Conservation (phyloP, 768 basidiomycete genomes). For the Pleurotus giganteus region DNA sequence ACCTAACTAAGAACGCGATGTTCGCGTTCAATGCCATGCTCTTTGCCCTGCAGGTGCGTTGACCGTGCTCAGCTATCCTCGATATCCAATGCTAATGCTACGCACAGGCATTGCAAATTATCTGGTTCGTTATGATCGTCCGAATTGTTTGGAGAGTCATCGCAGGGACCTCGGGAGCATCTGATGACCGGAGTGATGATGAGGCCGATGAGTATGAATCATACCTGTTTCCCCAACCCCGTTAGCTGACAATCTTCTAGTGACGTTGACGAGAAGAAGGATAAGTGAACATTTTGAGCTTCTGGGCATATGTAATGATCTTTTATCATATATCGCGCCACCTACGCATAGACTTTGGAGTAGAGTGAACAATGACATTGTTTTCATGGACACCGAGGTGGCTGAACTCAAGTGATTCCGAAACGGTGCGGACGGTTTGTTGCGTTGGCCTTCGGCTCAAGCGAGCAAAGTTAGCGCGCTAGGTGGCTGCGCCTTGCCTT, state of each 20-base stretch:
- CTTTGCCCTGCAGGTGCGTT: slow-evolving; percentile 57
- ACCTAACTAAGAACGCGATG: slow-evolving; percentile 45
- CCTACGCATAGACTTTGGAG: neutral
- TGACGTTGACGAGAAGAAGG: slow-evolving; percentile 1
- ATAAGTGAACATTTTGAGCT: neutral
- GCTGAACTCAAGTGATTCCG: too few relatives aligned
- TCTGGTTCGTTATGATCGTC: slow-evolving; percentile 89
- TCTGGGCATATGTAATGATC: neutral
- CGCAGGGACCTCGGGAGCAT: slow-evolving; percentile 65
- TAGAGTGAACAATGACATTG: neutral
- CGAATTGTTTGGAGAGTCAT: slow-evolving; percentile 82
- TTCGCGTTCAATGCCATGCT: slow-evolving; percentile 54
- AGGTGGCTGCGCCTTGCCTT: neutral
- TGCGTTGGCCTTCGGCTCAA: too few relatives aligned
- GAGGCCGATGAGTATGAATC: neutral
- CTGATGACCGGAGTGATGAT: slow-evolving; percentile 67
- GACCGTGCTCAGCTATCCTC: neutral
- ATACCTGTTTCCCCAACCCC: neutral
- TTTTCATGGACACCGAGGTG: neutral
- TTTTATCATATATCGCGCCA: neutral
- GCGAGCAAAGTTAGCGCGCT: too few relatives aligned
- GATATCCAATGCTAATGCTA: slow-evolving; percentile 13
- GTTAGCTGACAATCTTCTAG: neutral
- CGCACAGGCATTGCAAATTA: slow-evolving; percentile 60
- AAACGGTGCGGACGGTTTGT: too few relatives aligned